Evolutionary conservation across 345 rosid genomes (phyloP).

Genomic region (Dimocarpus longan): DNA sequence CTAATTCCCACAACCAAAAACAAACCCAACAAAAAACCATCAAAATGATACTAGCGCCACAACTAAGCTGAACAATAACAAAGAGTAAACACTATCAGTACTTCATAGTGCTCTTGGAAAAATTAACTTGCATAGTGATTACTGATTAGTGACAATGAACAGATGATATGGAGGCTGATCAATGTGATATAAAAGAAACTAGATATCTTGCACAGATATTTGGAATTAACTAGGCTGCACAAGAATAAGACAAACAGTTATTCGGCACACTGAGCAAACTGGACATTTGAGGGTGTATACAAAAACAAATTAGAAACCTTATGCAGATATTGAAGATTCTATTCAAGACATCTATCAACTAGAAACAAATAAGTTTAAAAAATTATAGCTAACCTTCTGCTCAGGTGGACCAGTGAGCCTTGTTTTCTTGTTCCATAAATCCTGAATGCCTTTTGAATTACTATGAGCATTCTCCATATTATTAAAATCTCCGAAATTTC

Average conservation of each 20-base stretch:
- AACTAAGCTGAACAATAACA: background rate
- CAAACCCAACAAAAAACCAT: background rate
- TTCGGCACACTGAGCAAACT: background rate
- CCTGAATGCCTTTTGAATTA: constrained; percentile 43
- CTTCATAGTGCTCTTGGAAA: background rate
- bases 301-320: background rate
- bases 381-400: constrained; percentile 64
- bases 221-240: background rate
- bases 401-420: constrained; percentile 74
- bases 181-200: background rate
- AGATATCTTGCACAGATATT: background rate
- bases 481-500: constrained; percentile 42
- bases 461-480: constrained; percentile 36
- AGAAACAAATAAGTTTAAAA: background rate
- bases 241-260: background rate
- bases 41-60: background rate
- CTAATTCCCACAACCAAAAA: background rate
- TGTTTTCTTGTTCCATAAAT: constrained; percentile 51
- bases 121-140: no score
- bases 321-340: background rate
- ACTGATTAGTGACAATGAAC: background rate
- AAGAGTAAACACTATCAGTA: background rate
- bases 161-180: background rate
- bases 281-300: background rate
- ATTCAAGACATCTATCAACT: constrained; percentile 2